A percentile compares a stretch with the other conserved stretches of the same genome.
Evolutionary conservation across 2,329 filamentous ascomycete species (phyloP).

Genomic region (Cryphonectria naterciae): DNA sequence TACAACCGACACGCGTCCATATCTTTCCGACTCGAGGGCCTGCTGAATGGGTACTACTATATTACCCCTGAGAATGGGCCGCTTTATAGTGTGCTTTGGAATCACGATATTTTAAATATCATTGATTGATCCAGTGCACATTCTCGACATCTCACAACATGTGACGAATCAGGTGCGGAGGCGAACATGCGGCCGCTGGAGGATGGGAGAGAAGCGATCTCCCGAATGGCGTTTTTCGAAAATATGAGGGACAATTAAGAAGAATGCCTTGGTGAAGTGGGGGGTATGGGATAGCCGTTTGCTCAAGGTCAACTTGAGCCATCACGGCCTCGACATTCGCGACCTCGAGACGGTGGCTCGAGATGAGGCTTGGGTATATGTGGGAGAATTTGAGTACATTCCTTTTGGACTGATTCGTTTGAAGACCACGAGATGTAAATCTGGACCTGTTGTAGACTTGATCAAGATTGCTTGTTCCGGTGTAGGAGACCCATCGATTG

Average conservation of each 20-base stretch:
- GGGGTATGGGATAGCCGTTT: background rate
- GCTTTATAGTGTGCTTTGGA: background rate
- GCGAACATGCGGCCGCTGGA: slow-evolving; percentile 29
- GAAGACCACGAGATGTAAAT: background rate
- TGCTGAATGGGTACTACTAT: no score
- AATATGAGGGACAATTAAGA: slow-evolving; percentile 29
- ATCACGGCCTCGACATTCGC: background rate
- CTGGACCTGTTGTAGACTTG: background rate
- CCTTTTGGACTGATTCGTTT: background rate
- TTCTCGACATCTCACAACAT: background rate
- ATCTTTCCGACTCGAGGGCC: no score
- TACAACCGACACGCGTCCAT: no score
- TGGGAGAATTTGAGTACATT: background rate
- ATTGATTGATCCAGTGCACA: background rate
- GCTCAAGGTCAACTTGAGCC: background rate
- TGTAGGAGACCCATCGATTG: slow-evolving; percentile 23
- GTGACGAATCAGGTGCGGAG: slow-evolving; percentile 28
- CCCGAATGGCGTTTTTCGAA: slow-evolving; percentile 28
- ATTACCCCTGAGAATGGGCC: background rate
- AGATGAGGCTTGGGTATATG: background rate
- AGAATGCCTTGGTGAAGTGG: slow-evolving; percentile 29
- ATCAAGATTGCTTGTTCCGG: background rate
- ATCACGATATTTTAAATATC: no score
- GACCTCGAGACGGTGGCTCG: background rate
- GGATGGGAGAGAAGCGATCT: slow-evolving; percentile 26